These are phyloP conservation scores for Lentinula boryana DNA, from an alignment of 768 basidiomycete genomes.

Conservation along the genomic window DNA sequence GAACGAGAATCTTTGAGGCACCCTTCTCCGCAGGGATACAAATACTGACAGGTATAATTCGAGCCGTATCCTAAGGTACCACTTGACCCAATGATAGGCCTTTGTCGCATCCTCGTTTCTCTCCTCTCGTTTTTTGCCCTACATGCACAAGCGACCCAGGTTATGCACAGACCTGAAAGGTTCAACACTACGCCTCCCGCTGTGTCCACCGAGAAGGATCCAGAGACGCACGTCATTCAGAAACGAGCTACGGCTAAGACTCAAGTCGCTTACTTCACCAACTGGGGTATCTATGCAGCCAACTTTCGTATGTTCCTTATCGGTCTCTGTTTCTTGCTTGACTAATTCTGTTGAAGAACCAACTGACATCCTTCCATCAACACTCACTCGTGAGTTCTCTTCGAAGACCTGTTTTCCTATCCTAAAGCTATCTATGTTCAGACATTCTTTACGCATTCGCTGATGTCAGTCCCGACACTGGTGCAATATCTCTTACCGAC, in stretches of 20 bases:
- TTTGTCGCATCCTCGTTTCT: neutral
- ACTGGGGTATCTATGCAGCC: conserved; percentile 55
- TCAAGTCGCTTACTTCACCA: conserved; percentile 46
- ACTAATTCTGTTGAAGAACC: conserved; percentile 39
- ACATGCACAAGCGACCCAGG: conserved; percentile 2
- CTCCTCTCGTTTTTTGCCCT: neutral
- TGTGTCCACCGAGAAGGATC: neutral
- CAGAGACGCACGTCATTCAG: neutral
- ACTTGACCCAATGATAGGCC: neutral
- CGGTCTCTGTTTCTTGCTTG: conserved; percentile 3
- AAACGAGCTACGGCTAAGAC: conserved; percentile 11
- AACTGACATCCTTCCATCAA: conserved; percentile 48
- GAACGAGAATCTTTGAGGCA: neutral
- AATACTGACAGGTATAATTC: conserved; percentile 1
- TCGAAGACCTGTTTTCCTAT: neutral
- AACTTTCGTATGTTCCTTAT: conserved; percentile 45
- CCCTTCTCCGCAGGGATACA: neutral
- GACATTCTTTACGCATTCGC: conserved; percentile 77
- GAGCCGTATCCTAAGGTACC: neutral
- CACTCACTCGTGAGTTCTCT: conserved; percentile 52
- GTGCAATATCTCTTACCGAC: conserved; percentile 63
- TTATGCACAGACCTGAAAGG: conserved; percentile 1
- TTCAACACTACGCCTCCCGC: neutral
- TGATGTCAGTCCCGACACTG: conserved; percentile 57
- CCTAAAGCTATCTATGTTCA: conserved; percentile 11